Conservation (phyloP, 495 filamentous ascomycete genomes). For the Chlorociboria aeruginascens region DNA sequence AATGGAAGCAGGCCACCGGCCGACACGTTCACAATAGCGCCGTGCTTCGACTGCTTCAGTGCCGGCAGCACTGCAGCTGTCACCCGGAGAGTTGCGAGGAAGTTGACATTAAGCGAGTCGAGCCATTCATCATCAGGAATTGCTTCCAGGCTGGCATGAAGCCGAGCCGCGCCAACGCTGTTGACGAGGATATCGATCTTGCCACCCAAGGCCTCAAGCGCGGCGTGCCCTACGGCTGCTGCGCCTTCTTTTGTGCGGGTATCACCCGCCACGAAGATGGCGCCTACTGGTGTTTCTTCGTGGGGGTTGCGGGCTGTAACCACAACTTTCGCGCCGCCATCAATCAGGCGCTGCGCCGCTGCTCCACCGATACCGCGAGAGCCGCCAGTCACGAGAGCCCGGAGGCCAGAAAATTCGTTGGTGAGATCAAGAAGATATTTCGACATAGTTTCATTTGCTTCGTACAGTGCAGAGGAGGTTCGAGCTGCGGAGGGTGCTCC, state of each 20-base stretch:
- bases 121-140: background rate
- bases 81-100: background rate
- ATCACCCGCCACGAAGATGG: background rate
- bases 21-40: background rate
- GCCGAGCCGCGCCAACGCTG: background rate
- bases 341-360: background rate
- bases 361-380: background rate
- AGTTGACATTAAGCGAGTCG: background rate
- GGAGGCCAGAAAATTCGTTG: background rate
- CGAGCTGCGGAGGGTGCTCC: background rate
- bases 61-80: background rate
- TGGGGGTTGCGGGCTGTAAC: background rate
- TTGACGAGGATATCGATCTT: background rate
- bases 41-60: background rate
- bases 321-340: background rate
- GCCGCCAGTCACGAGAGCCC: background rate
- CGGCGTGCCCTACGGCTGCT: background rate
- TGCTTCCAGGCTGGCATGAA: background rate
- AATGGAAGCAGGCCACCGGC: background rate
- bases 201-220: background rate
- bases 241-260: background rate
- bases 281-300: background rate
- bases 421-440: constrained; percentile 2
- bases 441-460: constrained; percentile 1
- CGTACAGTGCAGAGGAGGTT: constrained; percentile 1